These are phyloP conservation scores for Linum trigynum DNA, from an alignment of 345 rosid genomes.

Conservation along the genomic window DNA sequence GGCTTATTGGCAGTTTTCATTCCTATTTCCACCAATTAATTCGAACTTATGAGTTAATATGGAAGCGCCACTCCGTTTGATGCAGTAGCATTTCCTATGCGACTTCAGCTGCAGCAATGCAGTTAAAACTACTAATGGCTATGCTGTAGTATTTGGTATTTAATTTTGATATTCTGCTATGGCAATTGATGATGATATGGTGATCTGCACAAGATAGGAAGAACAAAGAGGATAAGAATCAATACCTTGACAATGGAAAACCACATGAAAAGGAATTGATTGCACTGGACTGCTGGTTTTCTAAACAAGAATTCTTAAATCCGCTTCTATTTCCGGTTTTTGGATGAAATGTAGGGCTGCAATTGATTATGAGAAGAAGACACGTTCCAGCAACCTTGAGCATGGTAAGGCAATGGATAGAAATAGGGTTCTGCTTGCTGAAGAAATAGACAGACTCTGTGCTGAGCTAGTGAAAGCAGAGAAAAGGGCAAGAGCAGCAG, in stretches of 20 bases:
- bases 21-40: too few relatives aligned
- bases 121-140: background rate
- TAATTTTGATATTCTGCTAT: background rate
- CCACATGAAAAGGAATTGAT: background rate
- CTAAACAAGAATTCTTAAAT: background rate
- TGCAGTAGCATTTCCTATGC: background rate
- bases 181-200: background rate
- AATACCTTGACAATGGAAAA: background rate
- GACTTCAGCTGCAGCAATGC: background rate
- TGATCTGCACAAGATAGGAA: background rate
- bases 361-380: slow-evolving; percentile 68
- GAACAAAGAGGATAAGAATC: background rate
- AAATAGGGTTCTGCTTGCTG: slow-evolving; percentile 32
- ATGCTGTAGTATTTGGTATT: background rate
- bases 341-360: slow-evolving; percentile 42
- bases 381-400: slow-evolving; percentile 49
- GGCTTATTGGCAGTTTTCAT: background rate
- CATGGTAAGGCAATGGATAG: slow-evolving; percentile 55
- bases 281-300: background rate
- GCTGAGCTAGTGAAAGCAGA: slow-evolving; percentile 39
- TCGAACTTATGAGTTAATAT: background rate
- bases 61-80: background rate
- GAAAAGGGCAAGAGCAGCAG: slow-evolving; percentile 37
- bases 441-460: slow-evolving; percentile 42
- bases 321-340: background rate